These are phyloP conservation scores for Suhomyces faveliae DNA, from an alignment of 805 yeast species.

Conservation along the genomic window DNA sequence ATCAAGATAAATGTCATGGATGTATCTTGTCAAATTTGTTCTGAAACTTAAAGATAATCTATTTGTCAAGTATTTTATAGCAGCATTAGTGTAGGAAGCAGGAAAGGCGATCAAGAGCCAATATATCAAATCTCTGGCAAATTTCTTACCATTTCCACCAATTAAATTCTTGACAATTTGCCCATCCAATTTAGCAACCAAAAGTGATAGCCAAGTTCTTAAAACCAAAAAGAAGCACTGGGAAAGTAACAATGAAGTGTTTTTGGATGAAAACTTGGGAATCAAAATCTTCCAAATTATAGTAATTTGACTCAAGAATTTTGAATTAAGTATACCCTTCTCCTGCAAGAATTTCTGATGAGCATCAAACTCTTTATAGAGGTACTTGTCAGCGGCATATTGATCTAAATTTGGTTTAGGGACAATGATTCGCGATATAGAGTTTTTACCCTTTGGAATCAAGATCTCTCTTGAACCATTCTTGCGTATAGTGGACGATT, in stretches of 20 bases:
- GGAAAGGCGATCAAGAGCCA: conserved; percentile 93
- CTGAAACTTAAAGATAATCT: conserved; percentile 80
- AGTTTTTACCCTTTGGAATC: conserved; percentile 45
- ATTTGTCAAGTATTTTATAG: conserved; percentile 76
- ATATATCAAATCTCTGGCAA: conserved; percentile 71
- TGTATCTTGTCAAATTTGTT: conserved; percentile 76
- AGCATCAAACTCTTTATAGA: conserved; percentile 47
- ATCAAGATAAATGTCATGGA: conserved; percentile 88
- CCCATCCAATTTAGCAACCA: conserved; percentile 89
- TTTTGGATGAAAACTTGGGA: conserved; percentile 70
- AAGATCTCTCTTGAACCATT: conserved; percentile 48
- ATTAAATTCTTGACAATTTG: conserved; percentile 87
- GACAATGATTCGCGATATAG: conserved; percentile 40
- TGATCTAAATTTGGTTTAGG: conserved; percentile 48
- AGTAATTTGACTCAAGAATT: conserved; percentile 66
- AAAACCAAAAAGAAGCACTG: conserved; percentile 74
- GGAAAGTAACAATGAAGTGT: conserved; percentile 59
- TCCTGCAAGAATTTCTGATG: conserved; percentile 26
- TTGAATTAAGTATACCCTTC: conserved; percentile 47
- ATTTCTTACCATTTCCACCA: conserved; percentile 72
- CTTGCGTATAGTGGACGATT: conserved; percentile 41
- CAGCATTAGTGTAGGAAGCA: conserved; percentile 88
- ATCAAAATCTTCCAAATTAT: conserved; percentile 80
- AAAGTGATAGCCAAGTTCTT: conserved; percentile 82
- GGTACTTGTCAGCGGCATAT: conserved; percentile 55